A percentile compares a stretch with the other conserved stretches of the same genome.
These are phyloP conservation scores for Zygosaccharomyces sapae DNA, from an alignment of 1,139 yeast genomes.

Conservation along the genomic window DNA sequence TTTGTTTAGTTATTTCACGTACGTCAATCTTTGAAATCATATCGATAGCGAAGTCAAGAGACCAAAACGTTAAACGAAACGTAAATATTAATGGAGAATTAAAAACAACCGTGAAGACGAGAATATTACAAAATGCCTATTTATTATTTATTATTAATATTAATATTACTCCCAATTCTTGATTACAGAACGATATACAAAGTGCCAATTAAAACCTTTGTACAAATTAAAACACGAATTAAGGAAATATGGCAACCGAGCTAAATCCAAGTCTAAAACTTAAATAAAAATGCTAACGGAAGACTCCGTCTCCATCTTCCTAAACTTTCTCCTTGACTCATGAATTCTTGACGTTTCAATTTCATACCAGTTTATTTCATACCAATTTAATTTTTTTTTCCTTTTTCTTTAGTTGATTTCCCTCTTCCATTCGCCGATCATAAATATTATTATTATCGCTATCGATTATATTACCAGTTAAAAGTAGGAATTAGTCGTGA, in stretches of 20 bases:
- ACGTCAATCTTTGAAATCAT: no score
- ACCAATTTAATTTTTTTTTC: no score
- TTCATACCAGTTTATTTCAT: no score
- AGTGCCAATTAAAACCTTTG: background rate
- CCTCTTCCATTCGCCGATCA: no score
- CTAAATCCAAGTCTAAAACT: background rate
- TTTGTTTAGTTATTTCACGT: constrained; percentile 9
- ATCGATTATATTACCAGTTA: no score
- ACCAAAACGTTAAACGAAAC: constrained; percentile 45
- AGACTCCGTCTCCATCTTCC: background rate
- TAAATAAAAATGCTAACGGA: background rate
- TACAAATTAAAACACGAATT: background rate
- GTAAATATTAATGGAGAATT: no score
- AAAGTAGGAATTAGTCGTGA: no score
- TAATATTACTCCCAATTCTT: background rate
- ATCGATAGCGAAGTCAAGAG: constrained; percentile 42
- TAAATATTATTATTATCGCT: no score
- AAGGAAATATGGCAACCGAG: background rate
- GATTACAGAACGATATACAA: constrained; percentile 1
- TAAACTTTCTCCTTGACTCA: no score
- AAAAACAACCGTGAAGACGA: background rate
- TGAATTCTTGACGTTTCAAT: no score
- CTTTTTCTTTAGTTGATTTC: no score
- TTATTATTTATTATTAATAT: background rate
- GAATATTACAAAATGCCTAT: background rate